Percentiles rank a stretch among this genome's conserved stretches.
These are phyloP conservation scores for Zalaria sp. DNA, from an alignment of 2,329 filamentous ascomycete genomes.

Conservation along the genomic window DNA sequence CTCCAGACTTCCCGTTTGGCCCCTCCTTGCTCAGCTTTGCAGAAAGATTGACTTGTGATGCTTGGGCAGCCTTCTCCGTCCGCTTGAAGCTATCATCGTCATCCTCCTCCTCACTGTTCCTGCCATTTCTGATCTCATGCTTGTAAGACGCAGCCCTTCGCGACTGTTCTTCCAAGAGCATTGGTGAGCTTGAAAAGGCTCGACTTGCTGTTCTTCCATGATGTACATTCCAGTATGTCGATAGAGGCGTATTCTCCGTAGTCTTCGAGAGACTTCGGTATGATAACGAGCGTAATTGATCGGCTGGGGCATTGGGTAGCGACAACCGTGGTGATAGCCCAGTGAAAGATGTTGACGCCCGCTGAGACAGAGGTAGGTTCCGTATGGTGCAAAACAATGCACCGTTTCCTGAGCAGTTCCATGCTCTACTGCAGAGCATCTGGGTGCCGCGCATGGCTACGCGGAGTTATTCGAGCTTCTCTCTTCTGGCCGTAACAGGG, in stretches of 20 bases:
- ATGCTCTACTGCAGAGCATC: slow-evolving; percentile 13
- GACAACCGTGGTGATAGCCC: too few relatives aligned
- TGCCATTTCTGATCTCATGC: slow-evolving; percentile 8
- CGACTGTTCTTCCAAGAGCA: too few relatives aligned
- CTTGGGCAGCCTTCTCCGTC: slow-evolving; percentile 74
- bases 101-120: slow-evolving; percentile 22
- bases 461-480: neutral
- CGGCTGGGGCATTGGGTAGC: too few relatives aligned
- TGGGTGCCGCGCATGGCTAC: slow-evolving; percentile 4
- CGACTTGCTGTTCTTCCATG: too few relatives aligned
- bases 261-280: too few relatives aligned
- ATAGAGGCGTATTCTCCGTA: too few relatives aligned
- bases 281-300: too few relatives aligned
- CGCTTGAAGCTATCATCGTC: slow-evolving; percentile 49
- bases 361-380: neutral
- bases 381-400: slow-evolving; percentile 18
- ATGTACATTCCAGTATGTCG: too few relatives aligned
- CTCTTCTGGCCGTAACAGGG: neutral
- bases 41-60: slow-evolving; percentile 76
- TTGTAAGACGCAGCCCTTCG: slow-evolving; percentile 3
- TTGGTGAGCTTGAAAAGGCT: too few relatives aligned
- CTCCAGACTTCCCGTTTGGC: slow-evolving; percentile 36
- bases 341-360: too few relatives aligned
- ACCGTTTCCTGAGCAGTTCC: slow-evolving; percentile 19
- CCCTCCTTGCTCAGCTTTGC: slow-evolving; percentile 80